Base-by-base conservation (phyloP, 164 flowering plant genomes). In the Protea cynaroides region DNA sequence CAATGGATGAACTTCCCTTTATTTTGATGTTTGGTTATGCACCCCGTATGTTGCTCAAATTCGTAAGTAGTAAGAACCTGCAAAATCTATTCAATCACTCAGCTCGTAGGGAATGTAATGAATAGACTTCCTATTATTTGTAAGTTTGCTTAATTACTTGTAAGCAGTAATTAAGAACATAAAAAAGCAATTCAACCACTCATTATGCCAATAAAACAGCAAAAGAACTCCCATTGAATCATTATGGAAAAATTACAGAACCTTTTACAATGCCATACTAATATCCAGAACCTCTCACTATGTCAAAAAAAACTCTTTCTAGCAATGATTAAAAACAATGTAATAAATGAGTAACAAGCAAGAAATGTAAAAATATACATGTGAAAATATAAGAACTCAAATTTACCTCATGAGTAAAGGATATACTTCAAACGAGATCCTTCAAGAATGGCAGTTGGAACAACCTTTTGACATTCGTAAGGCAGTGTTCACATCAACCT, bases 21-120 rank as follows among this genome's bases (percentile, higher is more conserved):
- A 69, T 85, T 83, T 15, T 89, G 92, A 61, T 85, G 88, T 51
- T 83, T 77, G 25, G 86, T 83, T 65, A 74, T 85, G 44, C 69
- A 71, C 71, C 88, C 88, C 74, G 90, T 88, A 75, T 87, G 92
- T 75, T 74, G 70, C 81, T 85, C 89, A 72, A 87, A 87, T 78
- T 87, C 90, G 65, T 82, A 81, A 6, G 89, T 88, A 78, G 76
- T 83, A 11, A 87, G 68, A 59, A 87, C 85, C 89, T 87, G 78
- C 46, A n/a, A n/a, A n/a, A n/a, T n/a, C n/a, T n/a, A n/a, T n/a
- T n/a, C n/a, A n/a, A n/a, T n/a, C n/a, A n/a, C n/a, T n/a, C n/a
- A n/a, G n/a, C n/a, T n/a, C n/a, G n/a, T n/a, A n/a, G n/a, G n/a
- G n/a, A n/a, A n/a, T n/a, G n/a, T n/a, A n/a, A n/a, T n/a, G n/a